phyloP scores from a whole-genome alignment of 805 yeast genomes.

The Metschnikowia proteae region DNA sequence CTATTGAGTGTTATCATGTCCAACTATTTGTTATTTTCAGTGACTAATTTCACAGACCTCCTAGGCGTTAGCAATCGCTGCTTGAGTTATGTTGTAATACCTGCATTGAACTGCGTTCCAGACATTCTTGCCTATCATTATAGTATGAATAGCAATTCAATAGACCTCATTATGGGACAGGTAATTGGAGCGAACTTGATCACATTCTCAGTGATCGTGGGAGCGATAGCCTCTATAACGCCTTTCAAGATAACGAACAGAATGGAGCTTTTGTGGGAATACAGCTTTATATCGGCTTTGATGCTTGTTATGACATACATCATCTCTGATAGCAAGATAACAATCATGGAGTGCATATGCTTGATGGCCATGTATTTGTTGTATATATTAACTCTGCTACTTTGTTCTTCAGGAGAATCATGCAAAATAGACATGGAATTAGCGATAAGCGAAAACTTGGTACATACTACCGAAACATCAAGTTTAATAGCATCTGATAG shows the following conservation, averaged over 20 bases:
- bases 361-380: constrained; percentile 19
- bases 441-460: background rate
- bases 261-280: constrained; percentile 23
- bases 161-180: constrained; percentile 37
- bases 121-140: constrained; percentile 36
- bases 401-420: background rate
- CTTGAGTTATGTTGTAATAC: constrained; percentile 33
- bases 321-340: constrained; percentile 33
- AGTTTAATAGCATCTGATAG: background rate
- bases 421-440: constrained; percentile 2
- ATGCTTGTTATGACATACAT: constrained; percentile 26
- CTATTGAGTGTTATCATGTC: constrained; percentile 34
- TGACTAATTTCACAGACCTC: constrained; percentile 24
- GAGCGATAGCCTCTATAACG: constrained; percentile 23
- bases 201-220: constrained; percentile 33
- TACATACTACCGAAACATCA: constrained; percentile 5
- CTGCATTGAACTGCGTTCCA: constrained; percentile 35
- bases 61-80: constrained; percentile 27
- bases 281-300: constrained; percentile 28
- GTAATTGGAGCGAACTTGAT: constrained; percentile 34
- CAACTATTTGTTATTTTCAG: constrained; percentile 29
- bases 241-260: constrained; percentile 24
- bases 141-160: constrained; percentile 25
- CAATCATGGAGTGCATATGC: constrained; percentile 26
- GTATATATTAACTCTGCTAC: constrained; percentile 15